Conservation (phyloP, 2,329 filamentous ascomycete species). For the Rhynchosporium secalis region DNA sequence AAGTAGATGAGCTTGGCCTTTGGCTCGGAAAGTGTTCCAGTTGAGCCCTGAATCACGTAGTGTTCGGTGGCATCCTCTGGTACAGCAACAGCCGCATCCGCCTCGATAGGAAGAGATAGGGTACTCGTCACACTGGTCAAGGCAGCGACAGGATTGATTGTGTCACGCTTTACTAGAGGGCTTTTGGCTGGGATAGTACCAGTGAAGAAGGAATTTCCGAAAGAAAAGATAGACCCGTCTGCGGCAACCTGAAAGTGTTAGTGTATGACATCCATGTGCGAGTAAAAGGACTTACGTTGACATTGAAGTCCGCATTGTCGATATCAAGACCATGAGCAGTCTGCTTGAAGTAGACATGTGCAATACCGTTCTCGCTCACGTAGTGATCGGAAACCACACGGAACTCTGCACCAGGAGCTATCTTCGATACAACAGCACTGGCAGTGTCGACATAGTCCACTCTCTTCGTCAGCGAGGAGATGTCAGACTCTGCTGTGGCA, state of each 20-base stretch:
- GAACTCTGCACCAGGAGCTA: constrained; percentile 45
- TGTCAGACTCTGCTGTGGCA: constrained; percentile 9
- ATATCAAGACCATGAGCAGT: constrained; percentile 58
- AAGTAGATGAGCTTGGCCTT: constrained; percentile 58
- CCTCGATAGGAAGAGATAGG: constrained; percentile 23
- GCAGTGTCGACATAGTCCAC: constrained; percentile 47
- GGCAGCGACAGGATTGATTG: constrained; percentile 46
- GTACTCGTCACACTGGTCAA: constrained; percentile 38
- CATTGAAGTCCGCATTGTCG: constrained; percentile 49
- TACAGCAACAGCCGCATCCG: constrained; percentile 17
- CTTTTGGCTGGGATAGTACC: constrained; percentile 46
- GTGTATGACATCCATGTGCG: not conserved
- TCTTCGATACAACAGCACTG: constrained; percentile 46
- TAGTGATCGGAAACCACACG: constrained; percentile 53
- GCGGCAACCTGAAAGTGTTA: constrained; percentile 48
- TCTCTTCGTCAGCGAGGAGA: constrained; percentile 16
- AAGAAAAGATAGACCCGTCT: constrained; percentile 58
- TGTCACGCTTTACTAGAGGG: constrained; percentile 45
- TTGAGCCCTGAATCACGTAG: constrained; percentile 47
- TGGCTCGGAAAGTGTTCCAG: constrained; percentile 52
- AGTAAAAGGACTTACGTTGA: constrained; percentile 21
- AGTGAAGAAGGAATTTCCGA: constrained; percentile 52
- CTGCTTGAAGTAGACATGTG: constrained; percentile 61
- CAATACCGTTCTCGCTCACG: constrained; percentile 54
- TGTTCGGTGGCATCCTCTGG: constrained; percentile 21